phyloP scores from a whole-genome alignment of 345 rosid species.

The Gossypium bickii region DNA sequence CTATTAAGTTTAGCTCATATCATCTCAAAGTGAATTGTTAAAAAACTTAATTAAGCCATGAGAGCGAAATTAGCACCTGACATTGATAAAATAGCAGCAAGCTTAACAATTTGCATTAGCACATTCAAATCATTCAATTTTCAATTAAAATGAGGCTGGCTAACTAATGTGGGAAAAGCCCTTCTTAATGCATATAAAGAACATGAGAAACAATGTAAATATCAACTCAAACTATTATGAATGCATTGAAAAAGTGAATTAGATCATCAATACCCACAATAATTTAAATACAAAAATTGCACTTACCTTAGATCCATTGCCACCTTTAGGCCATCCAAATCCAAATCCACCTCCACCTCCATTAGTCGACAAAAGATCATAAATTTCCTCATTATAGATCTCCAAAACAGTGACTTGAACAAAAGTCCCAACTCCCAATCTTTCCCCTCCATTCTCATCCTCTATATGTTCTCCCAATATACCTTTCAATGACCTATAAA shows the following conservation, averaged over 20 bases:
- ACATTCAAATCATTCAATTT: background rate
- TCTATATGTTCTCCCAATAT: conserved; percentile 60
- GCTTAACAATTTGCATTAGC: background rate
- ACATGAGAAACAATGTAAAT: background rate
- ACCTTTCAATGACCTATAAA: conserved; percentile 61
- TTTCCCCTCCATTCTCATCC: conserved; percentile 34
- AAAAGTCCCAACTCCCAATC: conserved; percentile 39
- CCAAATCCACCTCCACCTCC: conserved; percentile 59
- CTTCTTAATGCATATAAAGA: background rate
- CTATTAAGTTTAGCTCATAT: background rate
- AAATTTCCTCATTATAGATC: conserved; percentile 90
- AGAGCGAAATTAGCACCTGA: too few species aligned
- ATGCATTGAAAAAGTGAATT: background rate
- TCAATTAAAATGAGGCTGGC: background rate
- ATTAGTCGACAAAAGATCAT: conserved; percentile 71
- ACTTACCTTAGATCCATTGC: conserved; percentile 57
- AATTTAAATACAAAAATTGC: background rate
- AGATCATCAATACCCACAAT: background rate
- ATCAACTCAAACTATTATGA: background rate
- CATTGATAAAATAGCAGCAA: background rate
- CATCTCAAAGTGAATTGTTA: background rate
- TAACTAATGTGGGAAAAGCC: background rate
- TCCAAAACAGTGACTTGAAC: conserved; percentile 92
- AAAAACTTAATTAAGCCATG: background rate
- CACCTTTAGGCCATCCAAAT: conserved; percentile 80